phyloP scores from a whole-genome alignment of 2,329 filamentous ascomycete species.

The Talaromyces verruculosus region DNA sequence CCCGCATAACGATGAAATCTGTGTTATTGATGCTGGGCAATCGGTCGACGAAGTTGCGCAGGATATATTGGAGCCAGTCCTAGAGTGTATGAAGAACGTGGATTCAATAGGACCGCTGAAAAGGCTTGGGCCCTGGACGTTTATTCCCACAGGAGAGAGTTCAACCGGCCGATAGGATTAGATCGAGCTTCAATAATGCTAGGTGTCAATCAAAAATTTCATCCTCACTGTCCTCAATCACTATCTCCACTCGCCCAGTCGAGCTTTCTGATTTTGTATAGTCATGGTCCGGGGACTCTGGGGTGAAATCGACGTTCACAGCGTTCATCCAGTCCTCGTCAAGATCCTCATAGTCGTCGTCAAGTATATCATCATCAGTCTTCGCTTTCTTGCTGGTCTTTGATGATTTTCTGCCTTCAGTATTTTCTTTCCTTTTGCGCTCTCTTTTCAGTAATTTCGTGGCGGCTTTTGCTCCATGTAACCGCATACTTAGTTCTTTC shows the following conservation, averaged over 20 bases:
- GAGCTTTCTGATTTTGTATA: constrained; percentile 19
- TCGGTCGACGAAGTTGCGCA: constrained; percentile 53
- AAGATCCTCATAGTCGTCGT: constrained; percentile 24
- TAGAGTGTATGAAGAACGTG: constrained; percentile 34
- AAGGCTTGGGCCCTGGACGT: constrained; percentile 34
- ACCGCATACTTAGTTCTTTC: constrained; percentile 74
- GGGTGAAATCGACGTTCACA: constrained; percentile 31
- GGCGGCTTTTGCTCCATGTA: constrained; percentile 68
- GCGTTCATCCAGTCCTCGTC: constrained; percentile 38
- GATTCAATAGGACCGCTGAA: constrained; percentile 37
- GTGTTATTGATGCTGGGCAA: constrained; percentile 56
- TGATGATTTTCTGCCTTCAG: constrained; percentile 19
- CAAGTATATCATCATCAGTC: constrained; percentile 9
- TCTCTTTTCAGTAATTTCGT: constrained; percentile 63
- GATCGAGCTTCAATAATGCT: not conserved
- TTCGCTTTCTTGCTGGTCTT: not conserved
- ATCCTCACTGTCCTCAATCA: constrained; percentile 41
- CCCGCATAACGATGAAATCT: constrained; percentile 54
- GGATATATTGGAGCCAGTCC: constrained; percentile 36
- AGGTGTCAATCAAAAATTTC: constrained; percentile 15
- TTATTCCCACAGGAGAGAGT: constrained; percentile 24
- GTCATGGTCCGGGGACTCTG: constrained; percentile 26
- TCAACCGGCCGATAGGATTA: not conserved
- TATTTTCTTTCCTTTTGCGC: constrained; percentile 32
- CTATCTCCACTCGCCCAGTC: constrained; percentile 36